A percentile compares a stretch with the other conserved stretches of the same genome.
phyloP scores from a whole-genome alignment of 306 rosid genomes.

The Gastrolobium villosum region DNA sequence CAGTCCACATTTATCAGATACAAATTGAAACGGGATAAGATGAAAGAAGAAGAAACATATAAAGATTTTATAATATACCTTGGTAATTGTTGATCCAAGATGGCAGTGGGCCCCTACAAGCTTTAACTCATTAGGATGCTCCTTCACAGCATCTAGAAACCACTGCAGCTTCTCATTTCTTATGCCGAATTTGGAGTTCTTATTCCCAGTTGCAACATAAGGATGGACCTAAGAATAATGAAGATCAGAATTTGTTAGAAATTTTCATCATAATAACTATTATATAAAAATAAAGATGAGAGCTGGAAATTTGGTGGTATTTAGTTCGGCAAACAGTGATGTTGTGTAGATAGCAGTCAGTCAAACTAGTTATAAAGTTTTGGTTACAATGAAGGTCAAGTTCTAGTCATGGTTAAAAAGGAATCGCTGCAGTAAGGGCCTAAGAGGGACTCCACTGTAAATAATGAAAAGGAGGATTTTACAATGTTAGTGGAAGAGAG shows the following conservation, averaged over 20 bases:
- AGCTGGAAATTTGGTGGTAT: not conserved
- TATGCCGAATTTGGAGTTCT: conserved; percentile 94
- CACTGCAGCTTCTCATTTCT: conserved; percentile 97
- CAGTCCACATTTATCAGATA: conserved; percentile 27
- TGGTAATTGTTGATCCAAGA: conserved; percentile 96
- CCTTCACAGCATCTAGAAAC: conserved; percentile 92
- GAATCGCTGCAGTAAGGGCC: not conserved
- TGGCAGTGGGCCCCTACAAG: conserved; percentile 98
- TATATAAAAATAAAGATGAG: not conserved
- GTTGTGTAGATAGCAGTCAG: no score
- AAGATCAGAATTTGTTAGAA: not conserved
- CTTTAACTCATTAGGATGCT: conserved; percentile 79
- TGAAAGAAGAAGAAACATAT: not conserved
- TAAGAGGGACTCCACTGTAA: conserved; percentile 3
- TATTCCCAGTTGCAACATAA: conserved; percentile 95
- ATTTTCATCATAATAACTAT: not conserved
- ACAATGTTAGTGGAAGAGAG: not conserved
- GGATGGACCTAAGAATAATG: conserved; percentile 82
- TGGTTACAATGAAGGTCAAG: not conserved
- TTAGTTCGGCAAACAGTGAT: not conserved
- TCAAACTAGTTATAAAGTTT: not conserved
- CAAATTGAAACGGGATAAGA: not conserved
- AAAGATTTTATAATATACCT: conserved; percentile 59
- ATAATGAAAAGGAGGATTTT: not conserved
- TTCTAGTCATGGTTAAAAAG: conserved; percentile 22